phyloP scores from a whole-genome alignment of 1,284 basidiomycete genomes.

The Volvariella surrecta region DNA sequence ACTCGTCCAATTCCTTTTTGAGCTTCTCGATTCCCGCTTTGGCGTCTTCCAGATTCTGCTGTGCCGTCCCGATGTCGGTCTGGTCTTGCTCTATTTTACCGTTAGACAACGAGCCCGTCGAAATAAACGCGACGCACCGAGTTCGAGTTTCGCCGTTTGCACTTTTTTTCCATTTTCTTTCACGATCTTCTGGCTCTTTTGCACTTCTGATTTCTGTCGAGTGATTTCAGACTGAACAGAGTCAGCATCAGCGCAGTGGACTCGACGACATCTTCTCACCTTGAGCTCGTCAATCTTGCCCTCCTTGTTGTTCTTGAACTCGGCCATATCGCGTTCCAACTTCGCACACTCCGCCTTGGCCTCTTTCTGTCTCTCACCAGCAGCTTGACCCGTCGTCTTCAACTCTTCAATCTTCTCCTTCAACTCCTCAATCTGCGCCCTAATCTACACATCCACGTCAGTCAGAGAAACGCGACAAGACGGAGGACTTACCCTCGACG shows the following conservation, averaged over 20 bases:
- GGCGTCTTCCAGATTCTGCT: slow-evolving; percentile 54
- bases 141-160: slow-evolving; percentile 81
- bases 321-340: slow-evolving; percentile 94
- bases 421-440: slow-evolving; percentile 70
- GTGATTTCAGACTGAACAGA: slow-evolving; percentile 61
- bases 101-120: slow-evolving; percentile 3
- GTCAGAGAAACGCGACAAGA: neutral
- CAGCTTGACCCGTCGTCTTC: slow-evolving; percentile 53
- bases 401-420: slow-evolving; percentile 65
- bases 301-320: slow-evolving; percentile 98
- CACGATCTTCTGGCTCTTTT: slow-evolving; percentile 74
- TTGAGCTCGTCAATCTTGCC: slow-evolving; percentile 94
- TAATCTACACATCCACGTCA: slow-evolving; percentile 46
- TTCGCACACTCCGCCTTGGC: slow-evolving; percentile 78
- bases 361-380: slow-evolving; percentile 70
- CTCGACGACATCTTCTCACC: slow-evolving; percentile 35
- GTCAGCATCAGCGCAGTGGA: neutral
- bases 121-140: slow-evolving; percentile 44
- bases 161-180: slow-evolving; percentile 87
- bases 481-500: slow-evolving; percentile 57
- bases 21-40: slow-evolving; percentile 50
- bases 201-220: slow-evolving; percentile 74
- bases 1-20: slow-evolving; percentile 54
- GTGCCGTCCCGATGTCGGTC: slow-evolving; percentile 63
- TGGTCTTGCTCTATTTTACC: slow-evolving; percentile 68